Percentiles rank a stretch among this genome's conserved stretches.
These are phyloP conservation scores for Candida chilensis DNA, from an alignment of 805 yeast genomes.

Conservation along the genomic window DNA sequence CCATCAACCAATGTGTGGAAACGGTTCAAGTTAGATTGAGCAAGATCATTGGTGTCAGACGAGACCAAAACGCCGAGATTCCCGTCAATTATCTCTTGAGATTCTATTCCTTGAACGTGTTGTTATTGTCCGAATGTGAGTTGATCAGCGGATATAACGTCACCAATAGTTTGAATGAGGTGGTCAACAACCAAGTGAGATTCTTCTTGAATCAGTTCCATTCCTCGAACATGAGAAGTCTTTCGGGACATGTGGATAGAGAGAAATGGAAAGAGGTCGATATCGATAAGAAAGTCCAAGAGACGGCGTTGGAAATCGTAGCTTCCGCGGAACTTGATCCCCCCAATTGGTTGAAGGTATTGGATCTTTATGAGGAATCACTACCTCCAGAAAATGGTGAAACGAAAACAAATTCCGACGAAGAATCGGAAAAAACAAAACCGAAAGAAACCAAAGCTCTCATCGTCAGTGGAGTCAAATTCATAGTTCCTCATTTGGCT, in stretches of 20 bases:
- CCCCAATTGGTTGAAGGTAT: constrained; percentile 33
- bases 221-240: constrained; percentile 31
- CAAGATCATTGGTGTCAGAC: constrained; percentile 68
- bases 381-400: too few species aligned
- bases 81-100: constrained; percentile 55
- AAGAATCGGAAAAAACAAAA: too few species aligned
- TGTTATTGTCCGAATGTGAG: constrained; percentile 80
- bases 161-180: constrained; percentile 54
- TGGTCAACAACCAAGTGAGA: constrained; percentile 57
- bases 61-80: constrained; percentile 55
- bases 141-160: constrained; percentile 61
- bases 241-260: constrained; percentile 43
- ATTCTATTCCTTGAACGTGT: constrained; percentile 54
- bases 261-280: constrained; percentile 78
- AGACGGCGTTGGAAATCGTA: constrained; percentile 38
- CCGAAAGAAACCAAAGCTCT: too few species aligned
- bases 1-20: constrained; percentile 61
- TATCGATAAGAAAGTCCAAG: constrained; percentile 39
- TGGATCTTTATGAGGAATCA: too few species aligned
- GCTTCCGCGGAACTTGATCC: constrained; percentile 38
- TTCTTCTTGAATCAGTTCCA: constrained; percentile 51
- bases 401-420: too few species aligned
- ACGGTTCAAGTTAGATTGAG: constrained; percentile 70
- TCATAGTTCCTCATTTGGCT: too few species aligned
- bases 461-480: too few species aligned